Percentiles rank a stretch among this genome's conserved stretches.
phyloP scores from a whole-genome alignment of 2,329 filamentous ascomycete species.

The Exserohilum turcica region DNA sequence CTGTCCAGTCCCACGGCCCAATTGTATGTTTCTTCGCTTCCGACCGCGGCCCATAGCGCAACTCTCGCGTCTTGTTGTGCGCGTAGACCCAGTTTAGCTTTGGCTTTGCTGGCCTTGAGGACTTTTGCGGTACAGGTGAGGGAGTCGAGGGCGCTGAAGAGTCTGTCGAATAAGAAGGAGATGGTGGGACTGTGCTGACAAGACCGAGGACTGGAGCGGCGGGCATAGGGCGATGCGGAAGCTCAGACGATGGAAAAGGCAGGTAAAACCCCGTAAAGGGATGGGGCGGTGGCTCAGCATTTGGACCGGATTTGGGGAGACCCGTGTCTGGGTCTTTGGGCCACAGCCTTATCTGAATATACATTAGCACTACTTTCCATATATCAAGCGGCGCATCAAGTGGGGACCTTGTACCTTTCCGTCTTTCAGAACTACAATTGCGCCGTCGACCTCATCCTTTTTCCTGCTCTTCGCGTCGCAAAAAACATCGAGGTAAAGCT shows the following conservation, averaged over 20 bases:
- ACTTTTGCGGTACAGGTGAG: conserved; percentile 1
- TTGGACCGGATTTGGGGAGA: conserved; percentile 30
- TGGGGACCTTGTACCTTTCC: conserved; percentile 47
- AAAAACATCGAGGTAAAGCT: conserved; percentile 57
- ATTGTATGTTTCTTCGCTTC: conserved; percentile 74
- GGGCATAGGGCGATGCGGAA: conserved; percentile 43
- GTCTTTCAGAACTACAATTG: conserved; percentile 52
- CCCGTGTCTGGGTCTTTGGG: conserved; percentile 43
- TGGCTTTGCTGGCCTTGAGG: conserved; percentile 47
- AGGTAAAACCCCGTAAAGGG: conserved; percentile 59
- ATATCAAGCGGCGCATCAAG: too few relatives aligned
- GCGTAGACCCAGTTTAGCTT: conserved; percentile 72
- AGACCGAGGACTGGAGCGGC: conserved; percentile 52
- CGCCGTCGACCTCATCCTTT: conserved; percentile 49
- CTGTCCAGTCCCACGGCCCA: conserved; percentile 82
- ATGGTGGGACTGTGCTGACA: conserved; percentile 53
- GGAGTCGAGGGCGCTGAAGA: conserved; percentile 44
- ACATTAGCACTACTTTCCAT: not conserved
- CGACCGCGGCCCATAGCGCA: conserved; percentile 70
- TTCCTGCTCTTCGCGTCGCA: conserved; percentile 48
- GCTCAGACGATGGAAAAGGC: conserved; percentile 53
- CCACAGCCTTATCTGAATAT: conserved; percentile 42
- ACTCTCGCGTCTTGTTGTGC: conserved; percentile 63
- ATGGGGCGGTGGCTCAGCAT: conserved; percentile 44
- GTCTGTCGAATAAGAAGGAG: conserved; percentile 4